Evolutionary conservation across 306 rosid species (phyloP).

Genomic region (Corylus americana): DNA sequence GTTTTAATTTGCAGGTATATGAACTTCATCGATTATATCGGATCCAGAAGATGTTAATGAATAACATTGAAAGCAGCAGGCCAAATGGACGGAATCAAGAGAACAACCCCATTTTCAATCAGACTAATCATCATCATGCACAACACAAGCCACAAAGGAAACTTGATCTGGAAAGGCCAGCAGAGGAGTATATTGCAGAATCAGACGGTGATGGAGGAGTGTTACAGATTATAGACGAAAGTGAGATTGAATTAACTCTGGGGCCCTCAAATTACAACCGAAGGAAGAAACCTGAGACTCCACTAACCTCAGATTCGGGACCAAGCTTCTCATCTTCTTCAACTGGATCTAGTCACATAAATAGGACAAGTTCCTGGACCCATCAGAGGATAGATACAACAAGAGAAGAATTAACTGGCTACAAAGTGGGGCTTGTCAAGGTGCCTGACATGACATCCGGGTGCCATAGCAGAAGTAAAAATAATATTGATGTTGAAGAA

Average conservation of each 20-base stretch:
- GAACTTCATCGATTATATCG: constrained; percentile 90
- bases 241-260: constrained; percentile 71
- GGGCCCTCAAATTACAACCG: constrained; percentile 68
- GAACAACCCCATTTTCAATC: constrained; percentile 46
- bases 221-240: constrained; percentile 66
- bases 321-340: constrained; percentile 73
- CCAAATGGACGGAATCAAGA: constrained; percentile 35
- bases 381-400: constrained; percentile 25
- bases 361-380: constrained; percentile 42
- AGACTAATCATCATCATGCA: constrained; percentile 27
- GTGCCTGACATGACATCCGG: constrained; percentile 36
- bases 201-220: constrained; percentile 31
- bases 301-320: constrained; percentile 56
- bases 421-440: constrained; percentile 30
- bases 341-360: constrained; percentile 66
- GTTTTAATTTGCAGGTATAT: constrained; percentile 44
- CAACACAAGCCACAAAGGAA: constrained; percentile 38
- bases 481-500: constrained; percentile 42
- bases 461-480: constrained; percentile 36
- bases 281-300: constrained; percentile 56
- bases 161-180: constrained; percentile 70
- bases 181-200: constrained; percentile 40
- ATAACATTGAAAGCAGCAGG: constrained; percentile 46
- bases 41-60: constrained; percentile 80
- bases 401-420: constrained; percentile 39